These are phyloP conservation scores for Thalassiosira hispida DNA, from an alignment of 352 stramenopile species.

Conservation along the genomic window DNA sequence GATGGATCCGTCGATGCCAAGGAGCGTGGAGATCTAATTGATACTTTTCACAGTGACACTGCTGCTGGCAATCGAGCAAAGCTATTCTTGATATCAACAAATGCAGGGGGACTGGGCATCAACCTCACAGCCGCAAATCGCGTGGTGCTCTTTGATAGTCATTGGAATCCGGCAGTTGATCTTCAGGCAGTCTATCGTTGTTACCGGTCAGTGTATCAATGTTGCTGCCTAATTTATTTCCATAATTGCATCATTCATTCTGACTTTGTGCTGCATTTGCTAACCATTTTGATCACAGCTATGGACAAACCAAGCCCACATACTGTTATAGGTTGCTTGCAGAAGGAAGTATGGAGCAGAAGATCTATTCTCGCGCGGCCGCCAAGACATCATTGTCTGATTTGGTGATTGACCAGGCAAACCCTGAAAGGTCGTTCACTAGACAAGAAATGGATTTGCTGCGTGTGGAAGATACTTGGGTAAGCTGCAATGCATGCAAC, in stretches of 20 bases:
- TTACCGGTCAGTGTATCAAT: slow-evolving; percentile 41
- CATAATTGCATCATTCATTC: background rate
- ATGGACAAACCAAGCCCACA: slow-evolving; percentile 78
- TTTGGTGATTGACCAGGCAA: slow-evolving; percentile 76
- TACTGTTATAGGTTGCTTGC: slow-evolving; percentile 83
- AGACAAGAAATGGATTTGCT: slow-evolving; percentile 68
- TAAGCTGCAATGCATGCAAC: slow-evolving; percentile 87
- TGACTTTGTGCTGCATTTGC: background rate
- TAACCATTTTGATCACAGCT: slow-evolving; percentile 36
- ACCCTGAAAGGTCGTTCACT: slow-evolving; percentile 66
- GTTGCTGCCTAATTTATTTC: slow-evolving; percentile 1
- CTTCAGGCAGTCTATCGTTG: slow-evolving; percentile 81
- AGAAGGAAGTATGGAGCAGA: slow-evolving; percentile 82
- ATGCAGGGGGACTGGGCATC: slow-evolving; percentile 50
- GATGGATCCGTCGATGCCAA: slow-evolving; percentile 68
- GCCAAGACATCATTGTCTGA: slow-evolving; percentile 73
- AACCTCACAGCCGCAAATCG: slow-evolving; percentile 73
- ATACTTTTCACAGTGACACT: slow-evolving; percentile 58
- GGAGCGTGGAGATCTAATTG: slow-evolving; percentile 71
- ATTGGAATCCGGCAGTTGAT: slow-evolving; percentile 86
- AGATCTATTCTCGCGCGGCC: slow-evolving; percentile 76
- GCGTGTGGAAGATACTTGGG: slow-evolving; percentile 63
- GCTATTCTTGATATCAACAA: slow-evolving; percentile 76
- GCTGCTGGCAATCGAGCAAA: slow-evolving; percentile 34
- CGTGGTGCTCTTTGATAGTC: slow-evolving; percentile 65